phyloP scores from a whole-genome alignment of 495 filamentous ascomycete species.

The Daldinia decipiens region DNA sequence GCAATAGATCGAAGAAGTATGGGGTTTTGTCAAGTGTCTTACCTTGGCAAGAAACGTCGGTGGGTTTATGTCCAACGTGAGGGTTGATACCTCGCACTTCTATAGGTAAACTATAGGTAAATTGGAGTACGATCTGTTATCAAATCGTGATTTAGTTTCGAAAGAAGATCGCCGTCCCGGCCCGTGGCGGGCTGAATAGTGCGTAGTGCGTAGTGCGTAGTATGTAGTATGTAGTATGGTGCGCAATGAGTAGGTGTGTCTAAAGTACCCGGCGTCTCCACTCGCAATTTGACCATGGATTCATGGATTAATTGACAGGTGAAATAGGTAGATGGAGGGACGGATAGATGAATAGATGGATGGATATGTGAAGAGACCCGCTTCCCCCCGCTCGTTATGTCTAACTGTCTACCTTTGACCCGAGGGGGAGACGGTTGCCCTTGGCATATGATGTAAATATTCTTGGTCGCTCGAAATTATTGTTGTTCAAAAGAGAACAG shows the following conservation, averaged over 20 bases:
- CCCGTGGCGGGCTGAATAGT: conserved; percentile 15
- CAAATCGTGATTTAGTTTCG: conserved; percentile 22
- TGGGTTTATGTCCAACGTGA: conserved; percentile 34
- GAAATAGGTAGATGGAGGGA: conserved; percentile 2
- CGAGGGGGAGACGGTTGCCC: conserved; percentile 9
- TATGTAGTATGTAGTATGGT: neutral
- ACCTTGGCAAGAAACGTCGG: conserved; percentile 25
- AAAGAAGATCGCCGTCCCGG: conserved; percentile 23
- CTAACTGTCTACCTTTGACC: conserved; percentile 23
- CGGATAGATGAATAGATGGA: conserved; percentile 11
- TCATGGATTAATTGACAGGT: conserved; percentile 15
- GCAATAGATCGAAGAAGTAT: conserved; percentile 21
- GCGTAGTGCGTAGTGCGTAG: neutral
- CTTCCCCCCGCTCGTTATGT: conserved; percentile 16
- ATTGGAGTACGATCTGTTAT: conserved; percentile 20
- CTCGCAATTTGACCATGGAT: conserved; percentile 28
- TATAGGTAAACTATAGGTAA: conserved; percentile 31
- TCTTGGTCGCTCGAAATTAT: conserved; percentile 3
- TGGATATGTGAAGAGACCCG: conserved; percentile 23
- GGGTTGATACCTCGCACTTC: conserved; percentile 32
- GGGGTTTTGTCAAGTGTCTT: conserved; percentile 18
- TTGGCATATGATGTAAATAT: conserved; percentile 22
- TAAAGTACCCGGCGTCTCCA: conserved; percentile 30
- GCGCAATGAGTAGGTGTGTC: conserved; percentile 1
- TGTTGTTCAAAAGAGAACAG: conserved; percentile 10